Conservation (phyloP, 306 rosid species). For the Cicer yamashitae region DNA sequence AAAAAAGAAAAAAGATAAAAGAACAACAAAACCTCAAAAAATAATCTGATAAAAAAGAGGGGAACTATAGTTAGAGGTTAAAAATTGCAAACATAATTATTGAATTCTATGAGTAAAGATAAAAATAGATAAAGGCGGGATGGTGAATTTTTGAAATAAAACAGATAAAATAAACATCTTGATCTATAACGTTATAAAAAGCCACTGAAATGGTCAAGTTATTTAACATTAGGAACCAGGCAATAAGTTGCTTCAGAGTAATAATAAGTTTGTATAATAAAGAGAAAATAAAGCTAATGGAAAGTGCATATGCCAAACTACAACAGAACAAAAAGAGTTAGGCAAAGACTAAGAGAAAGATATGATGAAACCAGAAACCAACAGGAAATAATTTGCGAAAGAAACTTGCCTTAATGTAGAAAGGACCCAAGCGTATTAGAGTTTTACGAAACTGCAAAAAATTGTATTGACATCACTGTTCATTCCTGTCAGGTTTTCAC, state of each 20-base stretch:
- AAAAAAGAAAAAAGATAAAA: neutral
- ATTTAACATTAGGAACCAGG: slow-evolving; percentile 5
- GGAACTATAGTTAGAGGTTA: slow-evolving; percentile 11
- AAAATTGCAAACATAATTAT: slow-evolving; percentile 22
- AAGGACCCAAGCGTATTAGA: slow-evolving; percentile 91
- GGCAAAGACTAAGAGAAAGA: slow-evolving; percentile 17
- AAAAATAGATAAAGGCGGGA: slow-evolving; percentile 21
- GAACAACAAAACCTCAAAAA: slow-evolving; percentile 3
- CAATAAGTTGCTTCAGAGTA: neutral
- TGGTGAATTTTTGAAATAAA: slow-evolving; percentile 9
- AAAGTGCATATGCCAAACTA: slow-evolving; percentile 36
- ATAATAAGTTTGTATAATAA: slow-evolving; percentile 31
- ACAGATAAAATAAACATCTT: neutral
- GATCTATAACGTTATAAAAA: slow-evolving; percentile 6
- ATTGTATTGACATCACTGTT: slow-evolving; percentile 47
- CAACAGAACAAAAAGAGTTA: slow-evolving; percentile 34
- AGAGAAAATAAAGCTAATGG: slow-evolving; percentile 30
- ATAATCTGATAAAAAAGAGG: slow-evolving; percentile 5
- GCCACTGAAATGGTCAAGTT: slow-evolving; percentile 13
- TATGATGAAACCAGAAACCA: slow-evolving; percentile 28
- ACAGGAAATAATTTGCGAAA: slow-evolving; percentile 40
- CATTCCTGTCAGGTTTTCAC: slow-evolving; percentile 44
- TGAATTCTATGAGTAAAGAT: slow-evolving; percentile 36
- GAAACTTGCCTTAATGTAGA: slow-evolving; percentile 89
- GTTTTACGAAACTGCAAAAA: slow-evolving; percentile 96